phyloP scores from a whole-genome alignment of 1,284 basidiomycete genomes.

The Cryptococcus floricola region DNA sequence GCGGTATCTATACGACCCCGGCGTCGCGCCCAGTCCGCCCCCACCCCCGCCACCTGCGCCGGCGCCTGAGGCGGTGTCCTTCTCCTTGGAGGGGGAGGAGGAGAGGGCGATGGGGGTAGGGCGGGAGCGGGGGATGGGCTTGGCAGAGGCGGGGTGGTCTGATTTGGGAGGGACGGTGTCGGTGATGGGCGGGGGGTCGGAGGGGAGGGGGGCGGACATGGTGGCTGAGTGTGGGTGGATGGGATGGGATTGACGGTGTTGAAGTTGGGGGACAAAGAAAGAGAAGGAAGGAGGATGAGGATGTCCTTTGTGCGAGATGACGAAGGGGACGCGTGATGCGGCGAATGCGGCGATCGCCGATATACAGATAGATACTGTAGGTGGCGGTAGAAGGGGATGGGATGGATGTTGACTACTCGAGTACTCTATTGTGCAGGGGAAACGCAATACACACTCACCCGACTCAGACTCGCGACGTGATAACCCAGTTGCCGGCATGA shows the following conservation, averaged over 20 bases:
- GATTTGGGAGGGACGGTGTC: not conserved
- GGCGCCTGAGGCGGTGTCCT: not conserved
- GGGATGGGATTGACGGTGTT: not conserved
- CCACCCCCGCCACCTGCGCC: not conserved
- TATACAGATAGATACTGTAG: no score
- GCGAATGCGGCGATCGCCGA: no score
- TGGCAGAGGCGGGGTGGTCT: constrained; percentile 14
- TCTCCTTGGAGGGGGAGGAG: constrained; percentile 11
- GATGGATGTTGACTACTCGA: no score
- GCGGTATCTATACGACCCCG: constrained; percentile 1
- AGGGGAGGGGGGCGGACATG: constrained; percentile 39
- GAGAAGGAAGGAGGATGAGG: no score
- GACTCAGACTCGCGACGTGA: no score
- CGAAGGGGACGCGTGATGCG: no score
- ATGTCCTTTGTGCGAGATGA: no score
- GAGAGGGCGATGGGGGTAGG: constrained; percentile 30
- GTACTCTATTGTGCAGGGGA: no score
- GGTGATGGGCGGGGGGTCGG: constrained; percentile 22
- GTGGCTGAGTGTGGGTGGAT: not conserved
- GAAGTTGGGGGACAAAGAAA: no score
- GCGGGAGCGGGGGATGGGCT: constrained; percentile 34
- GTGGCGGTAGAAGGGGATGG: no score
- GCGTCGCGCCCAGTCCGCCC: not conserved
- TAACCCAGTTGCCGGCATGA: no score
- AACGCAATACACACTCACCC: no score